Evolutionary conservation across 1,284 basidiomycete genomes (phyloP).

Genomic region (Naganishia liquefaciens): DNA sequence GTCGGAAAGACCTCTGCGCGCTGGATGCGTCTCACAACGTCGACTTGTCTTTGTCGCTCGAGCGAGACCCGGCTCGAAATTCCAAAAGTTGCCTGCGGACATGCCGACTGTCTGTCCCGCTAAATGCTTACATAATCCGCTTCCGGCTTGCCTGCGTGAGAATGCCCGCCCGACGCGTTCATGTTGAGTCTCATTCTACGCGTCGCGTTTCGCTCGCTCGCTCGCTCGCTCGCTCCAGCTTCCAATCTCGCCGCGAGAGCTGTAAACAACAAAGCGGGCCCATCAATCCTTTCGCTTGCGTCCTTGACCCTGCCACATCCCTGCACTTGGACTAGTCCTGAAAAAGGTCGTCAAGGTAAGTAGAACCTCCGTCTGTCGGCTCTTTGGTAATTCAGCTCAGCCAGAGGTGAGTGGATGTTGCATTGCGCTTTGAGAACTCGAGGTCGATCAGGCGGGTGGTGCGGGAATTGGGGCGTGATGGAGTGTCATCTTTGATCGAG

Average conservation of each 20-base stretch:
- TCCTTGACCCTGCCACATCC: slow-evolving; percentile 2
- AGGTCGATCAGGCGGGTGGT: no score
- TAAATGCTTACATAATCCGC: background rate
- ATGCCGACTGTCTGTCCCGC: background rate
- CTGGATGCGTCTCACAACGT: background rate
- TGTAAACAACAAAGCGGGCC: slow-evolving; percentile 17
- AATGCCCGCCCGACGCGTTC: slow-evolving; percentile 4
- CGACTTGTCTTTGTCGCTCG: background rate
- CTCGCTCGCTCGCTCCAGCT: background rate
- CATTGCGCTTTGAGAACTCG: background rate
- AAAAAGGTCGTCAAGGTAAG: slow-evolving; percentile 26
- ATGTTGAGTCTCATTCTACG: slow-evolving; percentile 3
- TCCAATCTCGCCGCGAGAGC: no score
- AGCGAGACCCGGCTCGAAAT: slow-evolving; percentile 3
- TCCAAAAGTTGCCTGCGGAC: slow-evolving; percentile 10
- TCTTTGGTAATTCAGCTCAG: slow-evolving; percentile 23
- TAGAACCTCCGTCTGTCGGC: slow-evolving; percentile 12
- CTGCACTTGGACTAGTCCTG: slow-evolving; percentile 2
- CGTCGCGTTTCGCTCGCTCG: slow-evolving; percentile 2
- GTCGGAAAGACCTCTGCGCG: background rate
- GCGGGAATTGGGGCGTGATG: no score
- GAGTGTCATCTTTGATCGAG: no score
- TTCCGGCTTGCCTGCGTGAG: background rate
- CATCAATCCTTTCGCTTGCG: slow-evolving; percentile 14
- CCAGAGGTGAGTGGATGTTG: slow-evolving; percentile 19